A percentile compares a stretch with the other conserved stretches of the same genome.
phyloP scores from a whole-genome alignment of 2,329 filamentous ascomycete species.

The Teratosphaeria zuluensis region DNA sequence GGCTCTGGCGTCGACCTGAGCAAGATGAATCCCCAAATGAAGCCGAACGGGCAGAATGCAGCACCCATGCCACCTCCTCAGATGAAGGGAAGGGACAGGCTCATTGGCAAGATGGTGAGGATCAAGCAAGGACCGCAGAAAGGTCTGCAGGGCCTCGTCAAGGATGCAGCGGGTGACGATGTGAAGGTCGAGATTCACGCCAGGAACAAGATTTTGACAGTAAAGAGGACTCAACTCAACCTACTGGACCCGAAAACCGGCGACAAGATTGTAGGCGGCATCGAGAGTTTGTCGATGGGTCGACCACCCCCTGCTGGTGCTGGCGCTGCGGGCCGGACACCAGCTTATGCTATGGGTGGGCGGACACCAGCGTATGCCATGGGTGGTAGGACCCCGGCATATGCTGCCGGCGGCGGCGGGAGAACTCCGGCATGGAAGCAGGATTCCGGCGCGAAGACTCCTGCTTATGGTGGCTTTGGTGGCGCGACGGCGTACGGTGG shows the following conservation, averaged over 20 bases:
- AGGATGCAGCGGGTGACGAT: conserved; percentile 78
- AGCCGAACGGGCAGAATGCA: conserved; percentile 45
- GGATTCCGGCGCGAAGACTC: conserved; percentile 31
- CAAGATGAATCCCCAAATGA: conserved; percentile 85
- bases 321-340: conserved; percentile 35
- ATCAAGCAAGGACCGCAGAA: conserved; percentile 85
- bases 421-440: conserved; percentile 59
- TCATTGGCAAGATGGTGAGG: conserved; percentile 85
- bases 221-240: conserved; percentile 70
- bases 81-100: conserved; percentile 68
- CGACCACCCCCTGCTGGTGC: conserved; percentile 43
- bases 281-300: conserved; percentile 9
- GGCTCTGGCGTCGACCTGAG: conserved; percentile 68
- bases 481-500: conserved; percentile 15
- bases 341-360: conserved; percentile 29
- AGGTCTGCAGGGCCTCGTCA: conserved; percentile 87
- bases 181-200: conserved; percentile 90
- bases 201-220: conserved; percentile 81
- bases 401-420: conserved; percentile 27
- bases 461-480: conserved; percentile 31
- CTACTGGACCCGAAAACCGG: conserved; percentile 77
- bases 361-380: conserved; percentile 56
- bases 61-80: conserved; percentile 55
- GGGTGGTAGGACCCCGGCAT: conserved; percentile 28
- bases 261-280: conserved; percentile 59